Base-by-base conservation (phyloP, 345 rosid genomes). In the Salix brachista region DNA sequence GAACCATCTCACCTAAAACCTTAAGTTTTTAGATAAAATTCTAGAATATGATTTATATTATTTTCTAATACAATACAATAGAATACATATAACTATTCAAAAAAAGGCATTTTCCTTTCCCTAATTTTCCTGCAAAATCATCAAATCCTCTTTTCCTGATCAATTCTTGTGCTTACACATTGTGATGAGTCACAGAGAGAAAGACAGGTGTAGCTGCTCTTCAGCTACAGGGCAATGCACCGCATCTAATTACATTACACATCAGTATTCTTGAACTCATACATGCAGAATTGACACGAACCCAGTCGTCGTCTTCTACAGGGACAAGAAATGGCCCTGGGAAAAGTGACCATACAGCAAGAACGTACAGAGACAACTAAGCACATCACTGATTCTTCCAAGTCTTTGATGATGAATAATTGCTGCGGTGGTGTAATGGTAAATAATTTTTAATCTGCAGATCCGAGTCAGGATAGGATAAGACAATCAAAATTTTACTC, bases 1-100 rank as follows among this genome's bases (percentile, higher is more conserved):
- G 0, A 32, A 32, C 0, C 0, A 32, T 32, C 0, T 30, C 32
- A 30, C 3, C 32, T 30, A 3, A 30, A 30, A 30, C 4, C 0
- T 32, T 32, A 32, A 4, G 0, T 0, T 32, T 32, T 32, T 32
- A 32, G 34, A 32, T 32, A 32, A 32, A 0, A 4, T 32, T 32
- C 0, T 32, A 32, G 5, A 32, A 32, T 32, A 4, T 32, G 4
- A 32, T 32, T 32, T 4, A 32, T 32, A 32, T 32, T 32, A 32
- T 32, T 32, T 0, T 32, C 0, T 30, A 32, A 0, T 32, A 32
- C 4, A 3, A 32, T 32, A 0, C 4, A 3, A 32, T 32, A 0
- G 0, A 32, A 3, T 0, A 42, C 48, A 12, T 44, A 12, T 44
- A 10, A 44, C 3, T 44, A 44, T 44, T 44, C 16, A 13, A 10